Evolutionary conservation across 2,329 filamentous ascomycete genomes (phyloP).

Genomic region (Fusarium cyanostomum): DNA sequence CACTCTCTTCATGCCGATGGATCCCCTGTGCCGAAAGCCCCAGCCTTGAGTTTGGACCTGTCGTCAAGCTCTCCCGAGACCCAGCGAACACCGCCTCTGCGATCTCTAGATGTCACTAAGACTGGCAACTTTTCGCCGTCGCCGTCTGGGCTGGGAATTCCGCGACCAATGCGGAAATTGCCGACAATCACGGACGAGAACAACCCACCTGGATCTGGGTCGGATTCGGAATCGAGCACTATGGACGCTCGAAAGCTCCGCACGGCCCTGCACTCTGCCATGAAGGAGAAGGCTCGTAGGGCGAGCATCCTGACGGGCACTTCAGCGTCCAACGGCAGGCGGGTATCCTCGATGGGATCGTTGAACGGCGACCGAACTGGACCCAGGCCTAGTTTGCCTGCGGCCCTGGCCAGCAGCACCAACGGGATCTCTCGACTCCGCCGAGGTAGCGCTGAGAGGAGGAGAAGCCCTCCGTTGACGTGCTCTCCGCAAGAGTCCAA

Average conservation of each 20-base stretch:
- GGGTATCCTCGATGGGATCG: conserved; percentile 58
- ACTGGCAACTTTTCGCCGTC: conserved; percentile 62
- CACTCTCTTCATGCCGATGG: conserved; percentile 57
- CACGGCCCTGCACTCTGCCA: conserved; percentile 63
- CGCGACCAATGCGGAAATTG: conserved; percentile 48
- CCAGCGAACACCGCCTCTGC: conserved; percentile 54
- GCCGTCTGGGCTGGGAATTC: conserved; percentile 45
- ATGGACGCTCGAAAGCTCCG: conserved; percentile 66
- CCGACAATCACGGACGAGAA: conserved; percentile 61
- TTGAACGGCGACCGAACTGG: conserved; percentile 42
- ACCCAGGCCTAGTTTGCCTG: conserved; percentile 51
- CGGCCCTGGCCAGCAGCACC: conserved; percentile 57
- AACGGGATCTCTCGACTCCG: conserved; percentile 67
- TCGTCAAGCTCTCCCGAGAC: conserved; percentile 55
- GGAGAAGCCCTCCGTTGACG: conserved; percentile 62
- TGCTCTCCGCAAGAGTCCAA: conserved; percentile 59
- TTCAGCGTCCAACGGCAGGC: conserved; percentile 50
- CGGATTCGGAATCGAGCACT: conserved; percentile 60
- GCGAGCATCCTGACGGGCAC: conserved; percentile 51
- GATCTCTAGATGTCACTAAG: conserved; percentile 60
- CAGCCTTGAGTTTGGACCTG: conserved; percentile 65
- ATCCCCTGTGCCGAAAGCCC: conserved; percentile 68
- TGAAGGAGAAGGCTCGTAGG: conserved; percentile 56
- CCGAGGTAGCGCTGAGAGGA: conserved; percentile 60
- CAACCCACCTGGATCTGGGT: conserved; percentile 58